These are phyloP conservation scores for Rheum nobile DNA, from an alignment of 148 eudicot species.

Conservation along the genomic window DNA sequence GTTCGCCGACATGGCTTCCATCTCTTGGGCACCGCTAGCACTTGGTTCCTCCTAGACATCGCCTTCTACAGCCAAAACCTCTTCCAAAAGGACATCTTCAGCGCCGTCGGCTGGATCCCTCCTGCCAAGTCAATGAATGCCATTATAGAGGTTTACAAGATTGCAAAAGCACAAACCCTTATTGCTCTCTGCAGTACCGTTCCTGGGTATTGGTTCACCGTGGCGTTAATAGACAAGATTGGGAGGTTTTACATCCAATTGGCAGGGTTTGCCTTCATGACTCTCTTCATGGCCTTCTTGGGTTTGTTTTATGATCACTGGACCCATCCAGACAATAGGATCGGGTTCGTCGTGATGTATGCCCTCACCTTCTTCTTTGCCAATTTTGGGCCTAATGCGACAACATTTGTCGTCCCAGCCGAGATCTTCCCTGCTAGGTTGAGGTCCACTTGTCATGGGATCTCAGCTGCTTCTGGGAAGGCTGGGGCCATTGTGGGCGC, in stretches of 20 bases:
- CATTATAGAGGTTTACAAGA: slow-evolving; percentile 33
- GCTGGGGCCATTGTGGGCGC: slow-evolving; percentile 54
- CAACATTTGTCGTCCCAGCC: slow-evolving; percentile 62
- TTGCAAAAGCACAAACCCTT: slow-evolving; percentile 49
- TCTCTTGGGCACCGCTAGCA: slow-evolving; percentile 41
- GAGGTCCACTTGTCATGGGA: slow-evolving; percentile 59
- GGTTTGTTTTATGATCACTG: slow-evolving; percentile 47
- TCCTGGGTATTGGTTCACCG: slow-evolving; percentile 68
- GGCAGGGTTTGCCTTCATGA: slow-evolving; percentile 50
- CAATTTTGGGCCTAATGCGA: slow-evolving; percentile 59
- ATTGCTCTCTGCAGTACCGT: slow-evolving; percentile 56
- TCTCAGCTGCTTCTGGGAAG: slow-evolving; percentile 58
- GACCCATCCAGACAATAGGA: slow-evolving; percentile 34
- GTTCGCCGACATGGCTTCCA: slow-evolving; percentile 42
- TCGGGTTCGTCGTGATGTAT: slow-evolving; percentile 49
- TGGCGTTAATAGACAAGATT: slow-evolving; percentile 34
- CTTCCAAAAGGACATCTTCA: slow-evolving; percentile 60
- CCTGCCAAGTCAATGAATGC: slow-evolving; percentile 41
- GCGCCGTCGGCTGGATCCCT: slow-evolving; percentile 58
- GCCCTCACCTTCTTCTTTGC: slow-evolving; percentile 55
- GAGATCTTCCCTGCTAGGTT: slow-evolving; percentile 66
- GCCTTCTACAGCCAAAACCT: slow-evolving; percentile 61
- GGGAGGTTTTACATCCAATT: slow-evolving; percentile 52
- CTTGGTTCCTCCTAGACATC: slow-evolving; percentile 62
- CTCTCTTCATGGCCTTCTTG: slow-evolving; percentile 43